Evolutionary conservation across 2,329 filamentous ascomycete genomes (phyloP).

Genomic region (Alternaria sp.): DNA sequence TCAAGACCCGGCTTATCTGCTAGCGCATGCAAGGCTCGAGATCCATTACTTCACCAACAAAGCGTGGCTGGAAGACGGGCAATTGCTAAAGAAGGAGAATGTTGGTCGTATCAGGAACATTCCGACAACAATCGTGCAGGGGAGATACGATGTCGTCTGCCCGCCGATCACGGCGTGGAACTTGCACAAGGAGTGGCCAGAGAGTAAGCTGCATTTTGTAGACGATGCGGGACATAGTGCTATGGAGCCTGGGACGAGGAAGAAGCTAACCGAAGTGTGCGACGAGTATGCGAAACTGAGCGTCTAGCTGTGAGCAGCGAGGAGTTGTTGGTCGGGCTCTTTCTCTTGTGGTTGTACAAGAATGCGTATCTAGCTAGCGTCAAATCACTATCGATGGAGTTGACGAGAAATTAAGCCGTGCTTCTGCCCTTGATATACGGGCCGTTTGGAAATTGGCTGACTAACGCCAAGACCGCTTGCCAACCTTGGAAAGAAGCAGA

Average conservation of each 20-base stretch:
- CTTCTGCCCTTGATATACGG: background rate
- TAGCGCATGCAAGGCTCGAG: slow-evolving; percentile 55
- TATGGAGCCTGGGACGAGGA: slow-evolving; percentile 38
- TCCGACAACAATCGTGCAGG: slow-evolving; percentile 55
- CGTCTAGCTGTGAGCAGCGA: background rate
- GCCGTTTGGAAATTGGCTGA: background rate
- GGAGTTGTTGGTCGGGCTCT: background rate
- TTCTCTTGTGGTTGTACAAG: background rate
- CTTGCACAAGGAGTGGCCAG: slow-evolving; percentile 52
- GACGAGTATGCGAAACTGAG: slow-evolving; percentile 32
- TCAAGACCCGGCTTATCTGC: slow-evolving; percentile 41
- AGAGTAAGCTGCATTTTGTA: slow-evolving; percentile 45
- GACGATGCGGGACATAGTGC: slow-evolving; percentile 48
- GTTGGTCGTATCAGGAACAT: slow-evolving; percentile 50
- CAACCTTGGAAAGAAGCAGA: background rate
- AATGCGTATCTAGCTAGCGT: background rate
- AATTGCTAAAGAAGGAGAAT: slow-evolving; percentile 49
- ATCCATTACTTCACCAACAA: slow-evolving; percentile 56
- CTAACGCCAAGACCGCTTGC: slow-evolving; percentile 1
- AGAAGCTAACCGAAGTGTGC: slow-evolving; percentile 35
- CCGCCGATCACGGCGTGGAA: slow-evolving; percentile 56
- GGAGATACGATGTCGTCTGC: slow-evolving; percentile 58
- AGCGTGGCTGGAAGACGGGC: slow-evolving; percentile 54
- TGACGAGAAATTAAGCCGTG: background rate
- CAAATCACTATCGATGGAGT: background rate